Evolutionary conservation across 1,139 yeast genomes (phyloP).

Genomic region (Saccharomycopsis crataegensis): DNA sequence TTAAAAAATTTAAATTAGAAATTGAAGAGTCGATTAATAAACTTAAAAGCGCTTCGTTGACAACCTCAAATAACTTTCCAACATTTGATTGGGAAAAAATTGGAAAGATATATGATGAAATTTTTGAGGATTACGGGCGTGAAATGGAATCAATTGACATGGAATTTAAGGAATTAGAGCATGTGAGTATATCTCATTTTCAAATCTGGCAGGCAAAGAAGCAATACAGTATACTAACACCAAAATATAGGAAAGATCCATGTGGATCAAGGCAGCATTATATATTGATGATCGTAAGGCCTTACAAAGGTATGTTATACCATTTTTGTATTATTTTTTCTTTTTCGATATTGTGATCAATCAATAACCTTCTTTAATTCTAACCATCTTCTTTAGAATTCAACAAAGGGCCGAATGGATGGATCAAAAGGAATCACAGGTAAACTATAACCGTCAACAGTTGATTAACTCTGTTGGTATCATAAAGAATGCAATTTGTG

Average conservation of each 20-base stretch:
- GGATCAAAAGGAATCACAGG: neutral
- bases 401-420: neutral
- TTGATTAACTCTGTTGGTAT: neutral
- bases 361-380: too few relatives aligned
- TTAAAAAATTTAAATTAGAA: neutral
- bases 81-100: constrained; percentile 23
- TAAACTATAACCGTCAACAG: neutral
- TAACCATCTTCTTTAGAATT: neutral
- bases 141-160: constrained; percentile 19
- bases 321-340: neutral
- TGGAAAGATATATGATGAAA: constrained; percentile 22
- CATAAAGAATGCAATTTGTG: neutral
- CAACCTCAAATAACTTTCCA: neutral
- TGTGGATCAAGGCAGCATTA: neutral
- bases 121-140: constrained; percentile 23
- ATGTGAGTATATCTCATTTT: neutral
- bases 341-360: too few relatives aligned
- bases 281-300: constrained; percentile 21
- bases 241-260: neutral
- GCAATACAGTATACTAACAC: too few relatives aligned
- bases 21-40: neutral
- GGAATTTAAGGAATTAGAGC: neutral
- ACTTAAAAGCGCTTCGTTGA: neutral
- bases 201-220: too few relatives aligned
- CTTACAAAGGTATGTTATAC: constrained; percentile 16